Conservation (phyloP, 352 stramenopile genomes). For the Pythium plurisporium region DNA sequence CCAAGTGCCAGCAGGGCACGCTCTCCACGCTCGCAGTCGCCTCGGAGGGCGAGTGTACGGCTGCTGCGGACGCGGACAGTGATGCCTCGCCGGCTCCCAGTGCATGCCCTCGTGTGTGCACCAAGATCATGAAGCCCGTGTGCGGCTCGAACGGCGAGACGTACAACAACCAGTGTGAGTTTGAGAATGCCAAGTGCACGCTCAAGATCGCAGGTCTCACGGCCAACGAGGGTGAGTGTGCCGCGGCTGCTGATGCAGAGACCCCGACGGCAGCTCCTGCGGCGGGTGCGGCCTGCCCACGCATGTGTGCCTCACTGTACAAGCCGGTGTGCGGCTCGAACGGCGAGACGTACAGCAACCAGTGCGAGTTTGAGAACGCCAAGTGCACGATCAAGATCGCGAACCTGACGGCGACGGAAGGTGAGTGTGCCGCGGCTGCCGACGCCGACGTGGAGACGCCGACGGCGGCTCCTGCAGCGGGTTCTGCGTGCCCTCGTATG, state of each 20-base stretch:
- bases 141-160: conserved; percentile 23
- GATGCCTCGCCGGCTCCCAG: neutral
- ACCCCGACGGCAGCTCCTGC: neutral
- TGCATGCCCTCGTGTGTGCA: conserved; percentile 3
- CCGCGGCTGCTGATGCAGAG: neutral
- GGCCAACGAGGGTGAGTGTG: conserved; percentile 4
- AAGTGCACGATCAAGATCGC: conserved; percentile 8
- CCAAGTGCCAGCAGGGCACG: conserved; percentile 9
- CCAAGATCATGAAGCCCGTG: conserved; percentile 13
- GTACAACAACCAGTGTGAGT: conserved; percentile 30
- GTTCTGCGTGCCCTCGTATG: neutral
- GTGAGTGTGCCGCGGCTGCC: neutral
- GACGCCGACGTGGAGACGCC: conserved; percentile 1
- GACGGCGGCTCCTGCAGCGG: too few relatives aligned
- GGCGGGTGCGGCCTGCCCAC: neutral
- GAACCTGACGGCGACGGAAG: neutral
- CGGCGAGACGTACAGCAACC: conserved; percentile 38
- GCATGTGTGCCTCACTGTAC: conserved; percentile 16
- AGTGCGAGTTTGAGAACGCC: conserved; percentile 5
- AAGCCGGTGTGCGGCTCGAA: conserved; percentile 37
- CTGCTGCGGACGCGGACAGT: neutral
- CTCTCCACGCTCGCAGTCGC: conserved; percentile 3
- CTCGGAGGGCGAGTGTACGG: conserved; percentile 4
- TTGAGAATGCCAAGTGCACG: conserved; percentile 20
- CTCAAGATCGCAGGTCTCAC: conserved; percentile 1